Conservation (phyloP, 2,329 filamentous ascomycete species). For the Lasiodiplodia gonubiensis region DNA sequence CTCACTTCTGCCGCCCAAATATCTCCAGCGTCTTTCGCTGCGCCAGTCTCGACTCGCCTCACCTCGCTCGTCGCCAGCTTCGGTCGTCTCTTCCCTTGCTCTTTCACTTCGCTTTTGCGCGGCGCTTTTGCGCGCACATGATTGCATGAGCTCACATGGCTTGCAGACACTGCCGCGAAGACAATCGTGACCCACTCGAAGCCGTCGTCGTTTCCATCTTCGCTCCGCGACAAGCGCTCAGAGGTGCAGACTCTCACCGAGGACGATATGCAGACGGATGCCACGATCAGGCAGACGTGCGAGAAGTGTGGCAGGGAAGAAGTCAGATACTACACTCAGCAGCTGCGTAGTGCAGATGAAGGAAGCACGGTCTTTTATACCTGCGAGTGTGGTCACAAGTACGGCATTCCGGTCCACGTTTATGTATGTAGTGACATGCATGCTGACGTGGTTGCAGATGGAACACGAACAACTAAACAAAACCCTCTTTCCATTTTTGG, state of each 20-base stretch:
- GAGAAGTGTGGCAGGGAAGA: slow-evolving; percentile 80
- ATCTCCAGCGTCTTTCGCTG: background rate
- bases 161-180: slow-evolving; percentile 73
- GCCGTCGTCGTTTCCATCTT: slow-evolving; percentile 85
- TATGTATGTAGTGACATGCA: slow-evolving; percentile 18
- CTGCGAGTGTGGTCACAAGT: slow-evolving; percentile 87
- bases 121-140: background rate
- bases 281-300: slow-evolving; percentile 71
- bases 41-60: background rate
- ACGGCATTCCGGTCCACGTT: slow-evolving; percentile 50
- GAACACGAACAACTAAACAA: slow-evolving; percentile 67
- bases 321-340: slow-evolving; percentile 83
- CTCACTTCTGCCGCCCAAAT: background rate
- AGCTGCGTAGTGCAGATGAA: slow-evolving; percentile 92
- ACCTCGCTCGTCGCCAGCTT: background rate
- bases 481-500: slow-evolving; percentile 27
- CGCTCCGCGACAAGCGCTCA: slow-evolving; percentile 85
- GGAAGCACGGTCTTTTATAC: slow-evolving; percentile 90
- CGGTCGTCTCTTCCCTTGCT: background rate
- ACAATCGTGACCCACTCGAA: slow-evolving; percentile 84
- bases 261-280: slow-evolving; percentile 77
- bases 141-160: slow-evolving; percentile 21
- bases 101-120: background rate
- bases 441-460: slow-evolving; percentile 40
- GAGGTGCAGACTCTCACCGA: slow-evolving; percentile 81